Base-by-base conservation (phyloP, 2,329 filamentous ascomycete genomes). In the Nigrograna mackinnonii region DNA sequence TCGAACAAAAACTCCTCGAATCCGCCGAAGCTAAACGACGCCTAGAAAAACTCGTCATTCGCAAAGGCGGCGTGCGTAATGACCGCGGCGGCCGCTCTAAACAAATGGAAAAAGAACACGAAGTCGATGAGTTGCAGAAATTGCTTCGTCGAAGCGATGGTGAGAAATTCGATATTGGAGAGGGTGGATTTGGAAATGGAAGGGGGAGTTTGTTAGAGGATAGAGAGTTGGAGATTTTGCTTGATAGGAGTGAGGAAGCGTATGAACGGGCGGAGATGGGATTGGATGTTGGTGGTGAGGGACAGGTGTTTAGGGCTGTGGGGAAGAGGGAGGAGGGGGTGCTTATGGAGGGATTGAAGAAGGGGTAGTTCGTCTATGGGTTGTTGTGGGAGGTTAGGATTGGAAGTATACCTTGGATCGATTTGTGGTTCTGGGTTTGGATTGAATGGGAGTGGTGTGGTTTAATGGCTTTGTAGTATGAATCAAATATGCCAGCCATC, bases 1-100 rank as follows among this genome's bases (percentile, higher is more conserved):
- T 99, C 0, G 94, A 99, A 64, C 89, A 96, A 60, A 85, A 84
- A 5, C 77, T 97, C 0, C 80, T 97, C 0, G 81, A 91, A 57
- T 91, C 88, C 22, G 94, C 94, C 0, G 91, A 96, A 57, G 89
- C 88, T 1, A 99, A 99, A 69, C 85, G 94, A 0, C 81, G 91
- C 2, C 78, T 99, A 0, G 94, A 99, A 66, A 95, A 96, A 63
- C 77, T 99, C 0, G 90, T 99, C 5, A 99, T 99, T 59, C 88
- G 92, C 47, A 97, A 97, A 66, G 92, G 92, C 74, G 31, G 73
- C 61, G 39, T 82, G 48, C 79, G 17, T 79, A 91, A 64, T 35
- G 47, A 73, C 88, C 18, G 79, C 76, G 47, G 78, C 72, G 47
- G 78, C 72, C 87, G 26, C 84, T 84, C 57, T 6, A 45, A 48